Conservation (phyloP, 305 asterid genomes). For the Fraxinus greggii region DNA sequence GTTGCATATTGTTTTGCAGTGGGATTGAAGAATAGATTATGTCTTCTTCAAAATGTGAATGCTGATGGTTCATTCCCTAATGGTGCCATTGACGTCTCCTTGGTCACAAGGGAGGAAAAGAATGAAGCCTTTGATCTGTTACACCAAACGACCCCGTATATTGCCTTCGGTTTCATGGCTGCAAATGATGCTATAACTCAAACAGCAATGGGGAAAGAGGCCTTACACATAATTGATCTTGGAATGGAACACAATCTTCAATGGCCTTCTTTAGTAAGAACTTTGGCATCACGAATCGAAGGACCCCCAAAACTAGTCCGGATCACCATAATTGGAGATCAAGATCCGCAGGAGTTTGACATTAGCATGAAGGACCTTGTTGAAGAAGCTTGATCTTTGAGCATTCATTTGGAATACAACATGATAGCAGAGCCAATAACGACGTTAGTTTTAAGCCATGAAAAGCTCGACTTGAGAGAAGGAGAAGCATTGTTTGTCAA, state of each 20-base stretch:
- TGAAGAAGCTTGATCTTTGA: constrained; percentile 37
- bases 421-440: constrained; percentile 29
- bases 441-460: constrained; percentile 35
- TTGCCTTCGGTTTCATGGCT: constrained; percentile 45
- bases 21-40: constrained; percentile 45
- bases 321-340: constrained; percentile 45
- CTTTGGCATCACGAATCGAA: constrained; percentile 28
- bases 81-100: constrained; percentile 16
- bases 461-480: constrained; percentile 36
- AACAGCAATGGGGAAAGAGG: constrained; percentile 37
- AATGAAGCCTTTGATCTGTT: constrained; percentile 43
- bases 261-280: constrained; percentile 46
- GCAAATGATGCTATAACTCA: constrained; percentile 53
- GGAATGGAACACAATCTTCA: constrained; percentile 53
- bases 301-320: constrained; percentile 34
- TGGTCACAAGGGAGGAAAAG: constrained; percentile 30
- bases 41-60: constrained; percentile 33
- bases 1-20: constrained; percentile 49
- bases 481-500: constrained; percentile 50
- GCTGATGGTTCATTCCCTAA: constrained; percentile 33
- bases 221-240: constrained; percentile 49
- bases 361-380: constrained; percentile 26
- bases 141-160: constrained; percentile 48
- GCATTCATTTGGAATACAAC: constrained; percentile 36
- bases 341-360: constrained; percentile 31